Percentiles rank a stretch among this genome's conserved stretches.
These are phyloP conservation scores for Metschnikowia borealis DNA, from an alignment of 805 yeast genomes.

Conservation along the genomic window DNA sequence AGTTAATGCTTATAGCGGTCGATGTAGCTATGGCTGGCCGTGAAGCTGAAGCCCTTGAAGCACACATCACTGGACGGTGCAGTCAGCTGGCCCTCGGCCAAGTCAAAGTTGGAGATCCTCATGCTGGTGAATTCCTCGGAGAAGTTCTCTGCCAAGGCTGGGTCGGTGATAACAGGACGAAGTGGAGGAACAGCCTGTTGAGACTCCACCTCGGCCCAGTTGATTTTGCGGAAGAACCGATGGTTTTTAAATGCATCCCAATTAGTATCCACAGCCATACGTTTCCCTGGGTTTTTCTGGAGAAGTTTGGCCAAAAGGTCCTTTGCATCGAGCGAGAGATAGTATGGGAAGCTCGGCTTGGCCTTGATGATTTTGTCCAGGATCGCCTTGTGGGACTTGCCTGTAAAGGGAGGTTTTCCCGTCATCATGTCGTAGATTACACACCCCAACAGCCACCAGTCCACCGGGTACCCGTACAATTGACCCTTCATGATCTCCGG, in stretches of 20 bases:
- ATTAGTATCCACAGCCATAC: constrained; percentile 34
- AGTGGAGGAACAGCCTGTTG: constrained; percentile 35
- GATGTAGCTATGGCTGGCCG: constrained; percentile 37
- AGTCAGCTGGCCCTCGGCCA: constrained; percentile 12
- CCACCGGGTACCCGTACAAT: constrained; percentile 48
- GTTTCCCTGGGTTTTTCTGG: constrained; percentile 33
- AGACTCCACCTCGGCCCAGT: constrained; percentile 34
- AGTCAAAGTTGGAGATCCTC: constrained; percentile 21
- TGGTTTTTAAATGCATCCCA: constrained; percentile 33
- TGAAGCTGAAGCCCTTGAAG: constrained; percentile 45
- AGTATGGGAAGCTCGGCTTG: constrained; percentile 36
- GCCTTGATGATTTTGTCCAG: constrained; percentile 37
- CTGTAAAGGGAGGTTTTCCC: constrained; percentile 45
- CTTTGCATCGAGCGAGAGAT: constrained; percentile 39
- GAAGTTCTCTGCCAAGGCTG: constrained; percentile 43
- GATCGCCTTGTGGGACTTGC: constrained; percentile 36
- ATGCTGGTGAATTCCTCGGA: constrained; percentile 40
- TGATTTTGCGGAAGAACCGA: constrained; percentile 36
- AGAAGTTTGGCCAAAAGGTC: constrained; percentile 37
- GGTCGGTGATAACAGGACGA: constrained; percentile 41
- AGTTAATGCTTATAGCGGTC: constrained; percentile 20
- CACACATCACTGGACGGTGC: constrained; percentile 1
- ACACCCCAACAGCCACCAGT: constrained; percentile 48
- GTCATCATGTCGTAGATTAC: constrained; percentile 42
- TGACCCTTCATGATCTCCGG: constrained; percentile 55